Conservation (phyloP, 1,139 yeast species). For the Yamadazyma triangularis region DNA sequence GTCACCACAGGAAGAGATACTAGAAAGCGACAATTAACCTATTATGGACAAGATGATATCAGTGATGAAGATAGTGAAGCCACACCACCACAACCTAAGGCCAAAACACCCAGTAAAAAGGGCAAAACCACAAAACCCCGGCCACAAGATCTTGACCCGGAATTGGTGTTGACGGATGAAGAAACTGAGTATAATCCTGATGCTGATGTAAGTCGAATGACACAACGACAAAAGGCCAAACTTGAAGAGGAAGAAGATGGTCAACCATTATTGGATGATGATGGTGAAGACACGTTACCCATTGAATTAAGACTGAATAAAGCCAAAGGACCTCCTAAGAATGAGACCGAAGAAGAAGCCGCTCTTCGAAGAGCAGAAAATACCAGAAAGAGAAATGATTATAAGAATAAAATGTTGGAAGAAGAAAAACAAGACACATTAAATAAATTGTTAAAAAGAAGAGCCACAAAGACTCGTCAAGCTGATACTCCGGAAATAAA, state of each 20-base stretch:
- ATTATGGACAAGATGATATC: constrained; percentile 29
- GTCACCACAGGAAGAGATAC: background rate
- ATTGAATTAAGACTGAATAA: constrained; percentile 10
- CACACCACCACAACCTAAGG: constrained; percentile 22
- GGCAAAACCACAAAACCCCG: constrained; percentile 2
- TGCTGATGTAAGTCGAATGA: constrained; percentile 52
- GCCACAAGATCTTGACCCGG: constrained; percentile 31
- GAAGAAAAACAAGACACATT: constrained; percentile 92
- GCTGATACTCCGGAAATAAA: constrained; percentile 6
- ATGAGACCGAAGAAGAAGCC: constrained; percentile 79
- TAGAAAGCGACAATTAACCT: constrained; percentile 20
- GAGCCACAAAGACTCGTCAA: constrained; percentile 64
- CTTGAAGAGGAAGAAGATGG: constrained; percentile 31
- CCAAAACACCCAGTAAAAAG: background rate
- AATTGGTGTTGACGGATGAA: constrained; percentile 40
- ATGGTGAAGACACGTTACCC: constrained; percentile 10
- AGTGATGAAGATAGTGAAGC: constrained; percentile 26
- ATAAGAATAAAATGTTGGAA: constrained; percentile 76
- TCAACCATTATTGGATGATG: no score
- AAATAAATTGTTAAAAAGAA: constrained; percentile 75
- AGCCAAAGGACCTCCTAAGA: constrained; percentile 33
- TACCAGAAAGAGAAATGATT: constrained; percentile 83
- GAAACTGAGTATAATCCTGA: constrained; percentile 40
- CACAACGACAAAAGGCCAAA: constrained; percentile 55
- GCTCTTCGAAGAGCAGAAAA: constrained; percentile 80